These are phyloP conservation scores for Zasmidium citrigriseum DNA, from an alignment of 2,329 filamentous ascomycete species.

Conservation along the genomic window DNA sequence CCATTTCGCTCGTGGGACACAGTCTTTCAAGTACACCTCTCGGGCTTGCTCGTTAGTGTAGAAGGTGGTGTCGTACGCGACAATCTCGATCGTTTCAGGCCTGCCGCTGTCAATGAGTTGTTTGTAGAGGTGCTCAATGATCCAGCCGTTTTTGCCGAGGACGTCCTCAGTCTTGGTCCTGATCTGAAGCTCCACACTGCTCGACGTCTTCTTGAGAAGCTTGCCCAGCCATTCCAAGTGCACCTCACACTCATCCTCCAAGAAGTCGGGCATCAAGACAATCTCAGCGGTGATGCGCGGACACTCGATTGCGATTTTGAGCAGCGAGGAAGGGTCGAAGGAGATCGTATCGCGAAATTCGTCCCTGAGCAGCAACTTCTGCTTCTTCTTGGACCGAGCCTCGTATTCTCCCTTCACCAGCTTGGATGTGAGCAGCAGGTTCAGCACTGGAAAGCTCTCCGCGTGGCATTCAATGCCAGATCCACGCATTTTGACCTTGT, in stretches of 20 bases:
- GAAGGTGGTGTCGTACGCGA: no score
- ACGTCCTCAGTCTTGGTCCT: background rate
- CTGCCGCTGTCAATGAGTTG: no score
- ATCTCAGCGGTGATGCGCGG: background rate
- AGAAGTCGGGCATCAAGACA: background rate
- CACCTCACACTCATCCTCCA: background rate
- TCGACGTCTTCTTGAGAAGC: background rate
- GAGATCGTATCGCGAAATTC: background rate
- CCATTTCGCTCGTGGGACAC: background rate
- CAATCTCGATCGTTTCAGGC: no score
- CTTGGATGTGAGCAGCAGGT: background rate
- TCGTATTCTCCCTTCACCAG: conserved; percentile 3
- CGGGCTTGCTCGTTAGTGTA: no score
- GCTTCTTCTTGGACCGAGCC: background rate
- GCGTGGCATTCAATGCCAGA: background rate
- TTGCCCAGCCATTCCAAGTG: background rate
- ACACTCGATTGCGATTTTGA: background rate
- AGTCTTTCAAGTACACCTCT: no score
- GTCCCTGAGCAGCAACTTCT: background rate
- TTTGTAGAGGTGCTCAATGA: no score
- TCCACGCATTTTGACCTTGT: background rate
- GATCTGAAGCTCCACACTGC: background rate
- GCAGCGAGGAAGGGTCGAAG: background rate
- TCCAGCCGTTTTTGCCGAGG: background rate
- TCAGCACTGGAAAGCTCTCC: background rate